Evolutionary conservation across 192 early-diverging fungal genomes (phyloP).

Genomic region (Funneliformis mosseae): DNA sequence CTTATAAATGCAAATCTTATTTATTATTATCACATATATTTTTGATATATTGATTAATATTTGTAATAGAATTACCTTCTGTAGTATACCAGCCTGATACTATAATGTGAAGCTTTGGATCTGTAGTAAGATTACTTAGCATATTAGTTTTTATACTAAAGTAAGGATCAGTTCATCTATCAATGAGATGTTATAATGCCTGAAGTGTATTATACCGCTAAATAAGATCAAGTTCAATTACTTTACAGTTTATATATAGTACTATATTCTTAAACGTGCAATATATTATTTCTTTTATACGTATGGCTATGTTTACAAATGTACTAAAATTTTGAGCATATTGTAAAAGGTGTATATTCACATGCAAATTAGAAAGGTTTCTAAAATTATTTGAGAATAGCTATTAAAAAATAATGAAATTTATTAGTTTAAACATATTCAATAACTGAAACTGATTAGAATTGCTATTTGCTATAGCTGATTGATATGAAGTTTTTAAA

Average conservation of each 20-base stretch:
- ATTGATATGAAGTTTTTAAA: too few relatives aligned
- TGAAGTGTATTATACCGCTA: background rate
- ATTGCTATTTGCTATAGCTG: too few relatives aligned
- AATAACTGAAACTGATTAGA: too few relatives aligned
- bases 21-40: too few relatives aligned
- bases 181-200: background rate
- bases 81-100: background rate
- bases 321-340: background rate
- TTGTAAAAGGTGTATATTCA: too few relatives aligned
- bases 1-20: background rate
- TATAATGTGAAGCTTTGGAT: background rate
- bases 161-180: background rate
- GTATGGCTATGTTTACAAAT: background rate
- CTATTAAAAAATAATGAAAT: background rate
- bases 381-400: background rate
- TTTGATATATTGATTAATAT: too few relatives aligned
- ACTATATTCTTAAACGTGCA: background rate
- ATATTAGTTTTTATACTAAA: background rate
- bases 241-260: background rate
- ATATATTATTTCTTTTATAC: background rate
- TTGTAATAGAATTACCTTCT: background rate
- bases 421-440: too few relatives aligned
- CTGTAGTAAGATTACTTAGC: background rate
- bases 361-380: conserved; percentile 2
- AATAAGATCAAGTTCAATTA: conserved; percentile 7